Percentiles rank a stretch among this genome's conserved stretches.
Evolutionary conservation across 2,329 filamentous ascomycete species (phyloP).

Genomic region (Neodidymelliopsis sp.): DNA sequence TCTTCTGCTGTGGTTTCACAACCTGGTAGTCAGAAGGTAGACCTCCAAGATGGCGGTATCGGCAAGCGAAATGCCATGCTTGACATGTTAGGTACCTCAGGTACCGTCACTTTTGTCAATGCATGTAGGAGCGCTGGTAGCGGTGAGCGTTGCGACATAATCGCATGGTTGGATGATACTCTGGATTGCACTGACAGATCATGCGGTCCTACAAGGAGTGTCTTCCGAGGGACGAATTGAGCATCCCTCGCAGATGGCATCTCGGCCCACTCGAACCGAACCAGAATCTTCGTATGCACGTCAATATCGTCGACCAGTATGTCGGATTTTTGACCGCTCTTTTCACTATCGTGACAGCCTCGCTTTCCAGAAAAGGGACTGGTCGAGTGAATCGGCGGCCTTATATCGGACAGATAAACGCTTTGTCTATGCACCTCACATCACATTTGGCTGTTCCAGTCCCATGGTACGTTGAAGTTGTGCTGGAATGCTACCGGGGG

Average conservation of each 20-base stretch:
- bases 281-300: slow-evolving; percentile 6
- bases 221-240: slow-evolving; percentile 15
- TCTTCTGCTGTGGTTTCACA: slow-evolving; percentile 2
- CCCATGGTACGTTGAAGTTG: slow-evolving; percentile 14
- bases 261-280: slow-evolving; percentile 13
- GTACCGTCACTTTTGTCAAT: background rate
- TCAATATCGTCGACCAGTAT: slow-evolving; percentile 14
- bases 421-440: slow-evolving; percentile 17
- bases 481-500: slow-evolving; percentile 18
- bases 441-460: slow-evolving; percentile 13
- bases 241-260: slow-evolving; percentile 18
- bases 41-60: background rate
- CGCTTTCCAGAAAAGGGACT: slow-evolving; percentile 1
- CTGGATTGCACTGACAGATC: slow-evolving; percentile 16
- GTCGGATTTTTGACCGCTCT: slow-evolving; percentile 13
- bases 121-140: background rate
- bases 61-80: background rate
- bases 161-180: slow-evolving; percentile 12
- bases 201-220: slow-evolving; percentile 6
- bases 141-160: slow-evolving; percentile 17
- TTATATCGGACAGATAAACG: slow-evolving; percentile 4
- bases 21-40: slow-evolving; percentile 1
- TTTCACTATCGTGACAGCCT: slow-evolving; percentile 7
- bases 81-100: background rate
- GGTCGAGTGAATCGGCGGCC: slow-evolving; percentile 7